Conservation (phyloP, 345 rosid species). For the Populus simonii region DNA sequence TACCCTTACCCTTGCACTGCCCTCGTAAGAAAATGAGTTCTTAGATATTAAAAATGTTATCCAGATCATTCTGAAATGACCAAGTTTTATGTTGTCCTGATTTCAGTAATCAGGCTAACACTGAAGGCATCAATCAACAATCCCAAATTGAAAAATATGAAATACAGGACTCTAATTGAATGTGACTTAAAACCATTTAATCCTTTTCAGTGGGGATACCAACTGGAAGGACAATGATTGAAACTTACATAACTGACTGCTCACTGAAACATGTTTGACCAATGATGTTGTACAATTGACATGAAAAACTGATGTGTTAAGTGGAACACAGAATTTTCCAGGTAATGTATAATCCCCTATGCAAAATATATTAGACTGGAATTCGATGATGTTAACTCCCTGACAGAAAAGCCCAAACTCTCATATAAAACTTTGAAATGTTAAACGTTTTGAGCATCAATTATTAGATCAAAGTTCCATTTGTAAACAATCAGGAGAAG, state of each 20-base stretch:
- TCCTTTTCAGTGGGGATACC: not conserved
- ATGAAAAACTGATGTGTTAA: not conserved
- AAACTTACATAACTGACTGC: not conserved
- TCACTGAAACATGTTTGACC: not conserved
- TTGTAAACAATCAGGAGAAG: not conserved
- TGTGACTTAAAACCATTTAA: not conserved
- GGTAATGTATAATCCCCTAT: not conserved
- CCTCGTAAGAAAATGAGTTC: not conserved
- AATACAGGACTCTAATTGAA: not conserved
- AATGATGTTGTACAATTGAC: not conserved
- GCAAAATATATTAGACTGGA: not conserved
- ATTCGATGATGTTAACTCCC: not conserved
- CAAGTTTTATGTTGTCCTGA: not conserved
- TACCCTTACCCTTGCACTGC: not conserved
- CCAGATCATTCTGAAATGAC: not conserved
- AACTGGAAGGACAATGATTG: not conserved
- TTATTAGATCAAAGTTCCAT: not conserved
- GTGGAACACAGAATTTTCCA: not conserved
- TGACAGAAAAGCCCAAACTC: not conserved
- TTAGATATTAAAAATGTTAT: not conserved
- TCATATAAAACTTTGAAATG: not conserved
- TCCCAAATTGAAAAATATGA: not conserved
- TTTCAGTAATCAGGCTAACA: not conserved
- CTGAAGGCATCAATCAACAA: not conserved
- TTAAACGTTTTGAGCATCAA: not conserved